These are phyloP conservation scores for Psidium friedrichsthalianum DNA, from an alignment of 345 rosid genomes.

Conservation along the genomic window DNA sequence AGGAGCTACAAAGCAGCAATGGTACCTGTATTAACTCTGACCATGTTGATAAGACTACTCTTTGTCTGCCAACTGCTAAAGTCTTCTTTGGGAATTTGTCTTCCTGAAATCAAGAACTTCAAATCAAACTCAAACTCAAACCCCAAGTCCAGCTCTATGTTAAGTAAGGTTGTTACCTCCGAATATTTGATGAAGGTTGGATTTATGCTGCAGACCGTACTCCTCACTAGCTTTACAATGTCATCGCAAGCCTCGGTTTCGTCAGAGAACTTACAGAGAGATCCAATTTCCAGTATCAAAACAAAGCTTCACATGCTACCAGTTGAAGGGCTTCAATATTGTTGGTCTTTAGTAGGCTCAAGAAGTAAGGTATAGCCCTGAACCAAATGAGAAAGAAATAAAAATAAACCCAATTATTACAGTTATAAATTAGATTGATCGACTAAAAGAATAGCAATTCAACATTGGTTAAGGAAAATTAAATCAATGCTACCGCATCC, in stretches of 20 bases:
- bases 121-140: not conserved
- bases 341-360: not conserved
- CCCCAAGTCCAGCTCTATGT: not conserved
- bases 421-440: not conserved
- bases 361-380: conserved; percentile 7
- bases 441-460: not conserved
- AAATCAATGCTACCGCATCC: not conserved
- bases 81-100: not conserved
- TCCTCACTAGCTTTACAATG: not conserved
- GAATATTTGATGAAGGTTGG: not conserved
- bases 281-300: conserved; percentile 4
- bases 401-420: not conserved
- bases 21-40: conserved; percentile 2
- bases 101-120: not conserved
- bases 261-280: not conserved
- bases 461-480: not conserved
- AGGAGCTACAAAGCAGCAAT: not conserved
- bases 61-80: not conserved
- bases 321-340: not conserved
- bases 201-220: not conserved
- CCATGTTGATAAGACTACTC: not conserved
- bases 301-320: conserved; percentile 2
- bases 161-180: not conserved
- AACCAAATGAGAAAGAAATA: not conserved
- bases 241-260: not conserved